Evolutionary conservation across 495 filamentous ascomycete species (phyloP).

Genomic region (Penicillium malachiteum): DNA sequence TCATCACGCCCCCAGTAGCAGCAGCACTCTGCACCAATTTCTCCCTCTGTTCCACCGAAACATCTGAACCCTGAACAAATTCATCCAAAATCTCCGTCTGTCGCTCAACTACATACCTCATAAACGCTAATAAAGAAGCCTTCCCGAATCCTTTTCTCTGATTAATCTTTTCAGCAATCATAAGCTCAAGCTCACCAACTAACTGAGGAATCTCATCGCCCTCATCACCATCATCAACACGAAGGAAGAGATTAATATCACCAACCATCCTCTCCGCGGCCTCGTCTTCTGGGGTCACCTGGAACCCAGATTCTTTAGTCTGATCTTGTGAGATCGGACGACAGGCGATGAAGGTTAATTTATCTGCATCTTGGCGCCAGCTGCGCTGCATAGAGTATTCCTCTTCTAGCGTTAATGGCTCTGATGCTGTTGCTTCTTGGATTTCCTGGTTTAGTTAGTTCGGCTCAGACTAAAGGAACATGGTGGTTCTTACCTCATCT

Average conservation of each 20-base stretch:
- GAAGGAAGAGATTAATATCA: conserved; percentile 84
- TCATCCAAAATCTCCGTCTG: conserved; percentile 56
- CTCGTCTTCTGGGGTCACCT: conserved; percentile 48
- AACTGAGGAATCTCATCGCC: conserved; percentile 39
- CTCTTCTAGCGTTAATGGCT: conserved; percentile 70
- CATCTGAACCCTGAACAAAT: conserved; percentile 41
- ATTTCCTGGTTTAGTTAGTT: conserved; percentile 55
- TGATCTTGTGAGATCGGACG: conserved; percentile 14
- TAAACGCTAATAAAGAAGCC: conserved; percentile 63
- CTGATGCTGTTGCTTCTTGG: conserved; percentile 79
- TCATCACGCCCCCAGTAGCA: conserved; percentile 10
- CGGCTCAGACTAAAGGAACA: conserved; percentile 2
- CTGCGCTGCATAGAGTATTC: conserved; percentile 83
- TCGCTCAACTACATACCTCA: conserved; percentile 59
- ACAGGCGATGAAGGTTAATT: conserved; percentile 50
- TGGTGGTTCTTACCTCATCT: conserved; percentile 58
- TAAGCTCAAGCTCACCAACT: conserved; percentile 81
- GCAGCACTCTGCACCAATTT: conserved; percentile 9
- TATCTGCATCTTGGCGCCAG: conserved; percentile 71
- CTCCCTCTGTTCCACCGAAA: conserved; percentile 6
- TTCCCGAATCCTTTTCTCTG: conserved; percentile 66
- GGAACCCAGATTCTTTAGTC: neutral
- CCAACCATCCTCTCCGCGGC: conserved; percentile 65
- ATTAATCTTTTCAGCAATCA: conserved; percentile 66
- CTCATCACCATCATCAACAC: conserved; percentile 46